These are phyloP conservation scores for Malassezia brasiliensis DNA, from an alignment of 1,284 basidiomycete genomes.

Conservation along the genomic window DNA sequence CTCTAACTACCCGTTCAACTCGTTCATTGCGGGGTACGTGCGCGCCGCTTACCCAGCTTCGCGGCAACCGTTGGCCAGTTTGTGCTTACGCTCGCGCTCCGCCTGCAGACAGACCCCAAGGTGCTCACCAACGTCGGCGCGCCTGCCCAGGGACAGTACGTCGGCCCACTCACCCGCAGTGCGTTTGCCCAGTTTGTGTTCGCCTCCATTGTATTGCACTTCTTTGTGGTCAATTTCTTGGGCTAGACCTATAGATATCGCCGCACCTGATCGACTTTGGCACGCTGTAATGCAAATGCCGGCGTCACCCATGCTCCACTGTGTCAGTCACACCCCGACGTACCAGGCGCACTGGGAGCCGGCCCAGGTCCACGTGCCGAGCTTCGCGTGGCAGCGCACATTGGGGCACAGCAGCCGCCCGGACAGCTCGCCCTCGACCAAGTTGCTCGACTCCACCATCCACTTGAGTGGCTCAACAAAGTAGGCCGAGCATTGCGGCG, in stretches of 20 bases:
- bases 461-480: slow-evolving; percentile 95
- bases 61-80: slow-evolving; percentile 90
- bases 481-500: slow-evolving; percentile 76
- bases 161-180: slow-evolving; percentile 21
- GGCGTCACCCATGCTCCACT: slow-evolving; percentile 50
- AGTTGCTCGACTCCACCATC: slow-evolving; percentile 63
- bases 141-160: neutral
- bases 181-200: slow-evolving; percentile 85
- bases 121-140: slow-evolving; percentile 78
- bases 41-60: slow-evolving; percentile 57
- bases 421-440: slow-evolving; percentile 63
- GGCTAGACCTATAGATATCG: slow-evolving; percentile 51
- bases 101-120: slow-evolving; percentile 80
- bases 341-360: slow-evolving; percentile 82
- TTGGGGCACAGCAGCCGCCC: slow-evolving; percentile 89
- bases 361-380: slow-evolving; percentile 95
- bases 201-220: slow-evolving; percentile 87
- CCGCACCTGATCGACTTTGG: slow-evolving; percentile 73
- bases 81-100: slow-evolving; percentile 79
- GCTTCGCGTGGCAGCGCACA: slow-evolving; percentile 73
- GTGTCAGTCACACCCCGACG: slow-evolving; percentile 38
- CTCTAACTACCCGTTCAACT: slow-evolving; percentile 92
- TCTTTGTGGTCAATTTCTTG: slow-evolving; percentile 96
- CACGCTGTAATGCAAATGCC: slow-evolving; percentile 79
- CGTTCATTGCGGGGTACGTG: slow-evolving; percentile 83